Conservation (phyloP, 108 stramenopile species). For the Skeletonema menzelii region DNA sequence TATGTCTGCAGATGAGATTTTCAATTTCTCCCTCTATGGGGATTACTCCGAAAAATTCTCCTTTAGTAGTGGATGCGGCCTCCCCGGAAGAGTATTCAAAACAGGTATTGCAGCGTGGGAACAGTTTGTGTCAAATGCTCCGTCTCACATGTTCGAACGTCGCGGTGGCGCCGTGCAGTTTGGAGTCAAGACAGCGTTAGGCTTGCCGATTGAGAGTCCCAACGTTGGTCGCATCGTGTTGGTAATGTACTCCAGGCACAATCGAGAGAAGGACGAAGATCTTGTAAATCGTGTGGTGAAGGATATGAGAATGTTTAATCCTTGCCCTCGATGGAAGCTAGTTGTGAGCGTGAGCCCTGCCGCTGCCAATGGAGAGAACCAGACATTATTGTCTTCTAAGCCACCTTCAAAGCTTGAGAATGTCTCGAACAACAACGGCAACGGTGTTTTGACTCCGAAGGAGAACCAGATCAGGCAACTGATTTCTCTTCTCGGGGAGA, state of each 20-base stretch:
- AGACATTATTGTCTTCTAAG: background rate
- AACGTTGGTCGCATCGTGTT: conserved; percentile 87
- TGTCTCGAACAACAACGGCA: too few species aligned
- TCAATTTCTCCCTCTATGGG: conserved; percentile 75
- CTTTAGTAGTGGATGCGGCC: conserved; percentile 81
- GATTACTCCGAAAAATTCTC: conserved; percentile 90
- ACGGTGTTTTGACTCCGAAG: background rate
- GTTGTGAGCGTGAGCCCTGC: conserved; percentile 49
- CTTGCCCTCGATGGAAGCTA: conserved; percentile 87
- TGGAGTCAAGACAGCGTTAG: conserved; percentile 86
- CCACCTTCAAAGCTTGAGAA: conserved; percentile 8
- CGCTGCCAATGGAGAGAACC: background rate
- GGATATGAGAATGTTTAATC: conserved; percentile 79
- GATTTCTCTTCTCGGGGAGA: conserved; percentile 65
- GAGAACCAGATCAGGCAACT: conserved; percentile 23
- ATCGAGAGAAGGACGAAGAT: conserved; percentile 69
- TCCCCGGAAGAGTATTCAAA: conserved; percentile 80
- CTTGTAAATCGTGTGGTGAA: conserved; percentile 66
- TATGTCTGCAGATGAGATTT: conserved; percentile 58
- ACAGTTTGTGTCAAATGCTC: conserved; percentile 72
- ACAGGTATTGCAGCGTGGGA: conserved; percentile 74
- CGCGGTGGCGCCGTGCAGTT: conserved; percentile 85
- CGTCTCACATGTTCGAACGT: conserved; percentile 74
- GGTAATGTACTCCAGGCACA: conserved; percentile 72
- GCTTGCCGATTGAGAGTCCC: conserved; percentile 80